Evolutionary conservation across 108 stramenopile genomes (phyloP), one percentile per base, ranked within the genome.

Genomic region (Cyclotella cryptica): DNA sequence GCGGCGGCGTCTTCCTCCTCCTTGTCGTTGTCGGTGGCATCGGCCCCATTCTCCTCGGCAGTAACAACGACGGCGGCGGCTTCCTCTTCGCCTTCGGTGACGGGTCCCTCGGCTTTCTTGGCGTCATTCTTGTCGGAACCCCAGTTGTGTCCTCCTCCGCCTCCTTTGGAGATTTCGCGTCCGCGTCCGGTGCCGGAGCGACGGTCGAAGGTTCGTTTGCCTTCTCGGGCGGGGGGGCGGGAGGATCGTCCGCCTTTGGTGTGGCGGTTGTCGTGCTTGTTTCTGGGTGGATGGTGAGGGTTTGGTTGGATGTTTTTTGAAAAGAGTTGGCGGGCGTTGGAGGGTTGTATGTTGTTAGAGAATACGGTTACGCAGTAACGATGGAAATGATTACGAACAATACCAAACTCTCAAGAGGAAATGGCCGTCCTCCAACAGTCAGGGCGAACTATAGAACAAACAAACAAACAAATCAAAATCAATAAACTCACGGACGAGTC

Each of bases 101-200:
- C 79, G 14, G 79, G 74, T 28, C 91, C 90, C 75, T 90, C 91
- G 66, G 80, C 85, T 81, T 84, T 85, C 79, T 88, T 87, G 72
- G 93, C 93, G 54, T 92, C 92, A 66, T 84, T 74, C 79, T 90
- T 88, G 79, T 92, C 92, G 62, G 85, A 86, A 12, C 96, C 96
- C 96, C 96, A 97, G 84, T 97, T 97, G 82, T 85, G 89, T 45
- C 90, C 93, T 57, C 96, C 96, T 18, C 90, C 96, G 53, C 96
- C 96, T 28, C 70, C 89, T 79, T 97, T 97, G 77, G 92, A 94
- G 76, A 91, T 88, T 79, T 97, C 96, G 57, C 87, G 88, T 71
- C 96, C 96, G 67, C 96, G 93, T 46, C 96, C 96, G 49, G 96
- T 95, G 55, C 96, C 96, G 47, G 91, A 92, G 57, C 89, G 86